Conservation (phyloP, 805 yeast genomes). For the Lipomyces lipofer region DNA sequence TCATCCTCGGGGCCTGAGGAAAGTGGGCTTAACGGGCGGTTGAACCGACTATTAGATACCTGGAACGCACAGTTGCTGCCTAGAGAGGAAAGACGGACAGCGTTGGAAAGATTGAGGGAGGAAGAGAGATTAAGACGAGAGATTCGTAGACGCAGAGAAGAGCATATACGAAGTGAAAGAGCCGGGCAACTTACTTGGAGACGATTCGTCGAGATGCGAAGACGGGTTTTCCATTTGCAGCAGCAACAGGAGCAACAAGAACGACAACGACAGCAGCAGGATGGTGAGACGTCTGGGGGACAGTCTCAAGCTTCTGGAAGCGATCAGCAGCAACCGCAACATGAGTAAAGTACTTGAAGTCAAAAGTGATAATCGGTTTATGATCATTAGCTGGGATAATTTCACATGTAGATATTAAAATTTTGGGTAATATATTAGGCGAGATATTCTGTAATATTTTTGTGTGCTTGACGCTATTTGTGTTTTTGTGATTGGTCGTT, state of each 20-base stretch:
- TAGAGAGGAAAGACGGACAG: conserved; percentile 34
- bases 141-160: conserved; percentile 5
- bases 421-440: too few species aligned
- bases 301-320: too few species aligned
- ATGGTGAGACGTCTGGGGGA: too few species aligned
- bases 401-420: too few species aligned
- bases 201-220: conserved; percentile 29
- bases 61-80: conserved; percentile 40
- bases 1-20: conserved; percentile 1
- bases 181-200: conserved; percentile 19
- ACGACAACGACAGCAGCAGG: too few species aligned
- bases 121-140: conserved; percentile 35
- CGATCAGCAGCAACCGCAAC: too few species aligned
- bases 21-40: conserved; percentile 22
- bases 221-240: conserved; percentile 24
- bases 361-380: too few species aligned
- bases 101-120: conserved; percentile 34
- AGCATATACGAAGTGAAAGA: conserved; percentile 23
- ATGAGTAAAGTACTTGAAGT: too few species aligned
- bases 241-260: conserved; percentile 18
- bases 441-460: too few species aligned
- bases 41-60: conserved; percentile 36
- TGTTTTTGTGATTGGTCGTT: too few species aligned
- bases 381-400: too few species aligned
- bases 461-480: too few species aligned